Evolutionary conservation across 306 rosid genomes (phyloP).

Genomic region (Sindora glabra): DNA sequence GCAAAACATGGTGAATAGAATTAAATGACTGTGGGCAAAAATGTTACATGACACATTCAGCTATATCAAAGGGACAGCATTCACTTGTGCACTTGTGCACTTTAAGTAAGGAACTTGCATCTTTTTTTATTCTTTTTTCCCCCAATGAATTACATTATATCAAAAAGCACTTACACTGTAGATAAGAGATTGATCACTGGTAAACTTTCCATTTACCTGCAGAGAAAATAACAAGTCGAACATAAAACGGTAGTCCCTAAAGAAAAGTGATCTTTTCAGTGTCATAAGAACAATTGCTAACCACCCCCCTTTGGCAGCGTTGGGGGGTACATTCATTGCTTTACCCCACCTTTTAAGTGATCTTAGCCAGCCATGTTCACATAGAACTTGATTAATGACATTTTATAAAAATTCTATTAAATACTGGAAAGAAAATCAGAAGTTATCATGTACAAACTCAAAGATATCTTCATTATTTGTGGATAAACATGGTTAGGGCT

Average conservation of each 20-base stretch:
- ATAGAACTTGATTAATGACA: no score
- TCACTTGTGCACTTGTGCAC: background rate
- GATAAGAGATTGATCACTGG: constrained; percentile 64
- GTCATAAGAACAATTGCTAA: background rate
- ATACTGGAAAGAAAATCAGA: background rate
- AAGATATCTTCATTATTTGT: background rate
- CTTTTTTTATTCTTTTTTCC: background rate
- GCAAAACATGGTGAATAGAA: constrained; percentile 18
- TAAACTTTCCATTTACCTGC: constrained; percentile 89
- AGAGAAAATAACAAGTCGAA: constrained; percentile 12
- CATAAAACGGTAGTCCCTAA: constrained; percentile 1
- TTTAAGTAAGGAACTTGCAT: background rate
- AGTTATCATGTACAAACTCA: background rate
- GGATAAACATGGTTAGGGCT: no score
- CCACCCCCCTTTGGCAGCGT: no score
- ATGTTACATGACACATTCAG: constrained; percentile 1
- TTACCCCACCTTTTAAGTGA: background rate
- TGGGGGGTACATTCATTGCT: no score
- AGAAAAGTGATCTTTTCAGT: background rate
- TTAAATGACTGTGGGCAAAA: background rate
- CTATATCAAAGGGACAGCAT: constrained; percentile 6
- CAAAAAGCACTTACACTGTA: constrained; percentile 51
- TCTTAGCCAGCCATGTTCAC: background rate
- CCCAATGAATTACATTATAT: background rate
- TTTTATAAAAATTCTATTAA: background rate